These are phyloP conservation scores for Sideroxylon spinosum DNA, from an alignment of 179 eudicot species.

Conservation along the genomic window DNA sequence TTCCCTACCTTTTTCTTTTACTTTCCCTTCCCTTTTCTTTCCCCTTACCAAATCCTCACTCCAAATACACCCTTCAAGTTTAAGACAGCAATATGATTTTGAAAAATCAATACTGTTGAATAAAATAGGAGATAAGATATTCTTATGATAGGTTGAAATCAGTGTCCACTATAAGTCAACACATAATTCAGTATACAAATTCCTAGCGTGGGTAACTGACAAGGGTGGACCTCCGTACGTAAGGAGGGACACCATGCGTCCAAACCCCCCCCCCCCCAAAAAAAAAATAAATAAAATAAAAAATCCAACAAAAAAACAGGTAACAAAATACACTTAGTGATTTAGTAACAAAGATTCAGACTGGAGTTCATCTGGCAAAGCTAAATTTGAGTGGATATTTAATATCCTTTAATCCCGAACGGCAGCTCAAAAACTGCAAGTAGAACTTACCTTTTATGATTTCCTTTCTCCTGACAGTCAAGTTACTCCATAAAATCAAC, in stretches of 20 bases:
- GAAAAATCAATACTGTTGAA: not conserved
- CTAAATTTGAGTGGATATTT: not conserved
- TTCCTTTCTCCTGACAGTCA: not conserved
- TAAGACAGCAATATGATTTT: not conserved
- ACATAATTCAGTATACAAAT: slow-evolving; percentile 6
- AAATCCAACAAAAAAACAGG: too few species aligned
- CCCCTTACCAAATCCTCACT: too few species aligned
- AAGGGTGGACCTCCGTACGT: not conserved
- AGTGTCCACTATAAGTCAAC: not conserved
- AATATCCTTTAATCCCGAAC: not conserved
- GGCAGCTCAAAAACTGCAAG: not conserved
- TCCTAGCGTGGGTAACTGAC: not conserved
- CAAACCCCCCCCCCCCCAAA: too few species aligned
- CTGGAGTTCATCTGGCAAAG: not conserved
- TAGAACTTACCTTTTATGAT: slow-evolving; percentile 1
- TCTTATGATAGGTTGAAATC: slow-evolving; percentile 1
- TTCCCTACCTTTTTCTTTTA: too few species aligned
- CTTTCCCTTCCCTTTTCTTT: too few species aligned
- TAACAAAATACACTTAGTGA: not conserved
- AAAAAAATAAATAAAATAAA: too few species aligned
- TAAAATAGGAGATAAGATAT: not conserved
- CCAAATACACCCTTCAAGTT: not conserved
- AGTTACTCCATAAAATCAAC: slow-evolving; percentile 1
- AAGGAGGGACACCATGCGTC: not conserved
- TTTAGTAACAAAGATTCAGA: slow-evolving; percentile 3